phyloP scores from a whole-genome alignment of 768 basidiomycete species.

The Russula griseocarnosa region DNA sequence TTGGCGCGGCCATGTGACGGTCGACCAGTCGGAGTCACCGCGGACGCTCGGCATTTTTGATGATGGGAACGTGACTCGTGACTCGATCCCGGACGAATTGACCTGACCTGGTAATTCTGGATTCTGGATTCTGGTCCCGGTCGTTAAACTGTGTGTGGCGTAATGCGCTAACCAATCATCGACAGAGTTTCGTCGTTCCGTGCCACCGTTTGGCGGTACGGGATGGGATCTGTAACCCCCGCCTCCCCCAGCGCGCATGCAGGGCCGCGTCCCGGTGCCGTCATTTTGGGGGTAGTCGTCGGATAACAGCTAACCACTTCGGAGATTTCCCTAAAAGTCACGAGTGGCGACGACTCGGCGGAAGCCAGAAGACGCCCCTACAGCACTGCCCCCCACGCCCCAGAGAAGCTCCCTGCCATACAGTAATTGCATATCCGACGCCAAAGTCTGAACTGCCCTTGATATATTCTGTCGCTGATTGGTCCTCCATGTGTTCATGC shows the following conservation, averaged over 20 bases:
- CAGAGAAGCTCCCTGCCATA: not conserved
- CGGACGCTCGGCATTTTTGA: not conserved
- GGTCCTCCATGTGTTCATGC: not conserved
- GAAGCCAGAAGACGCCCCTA: not conserved
- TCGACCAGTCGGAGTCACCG: not conserved
- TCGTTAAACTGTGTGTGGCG: not conserved
- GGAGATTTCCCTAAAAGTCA: not conserved
- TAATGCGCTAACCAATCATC: not conserved
- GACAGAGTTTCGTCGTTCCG: not conserved
- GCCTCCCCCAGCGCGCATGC: no score
- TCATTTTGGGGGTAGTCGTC: not conserved
- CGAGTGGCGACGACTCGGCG: not conserved
- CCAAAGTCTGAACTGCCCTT: not conserved
- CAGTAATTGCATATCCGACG: not conserved
- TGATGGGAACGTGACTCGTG: not conserved
- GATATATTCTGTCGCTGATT: constrained; percentile 5
- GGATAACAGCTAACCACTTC: not conserved
- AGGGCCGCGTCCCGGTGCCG: not conserved
- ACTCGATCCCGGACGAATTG: no score
- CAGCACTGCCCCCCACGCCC: constrained; percentile 8
- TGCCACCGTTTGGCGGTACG: not conserved
- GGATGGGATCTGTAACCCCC: no score
- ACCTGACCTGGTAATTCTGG: no score
- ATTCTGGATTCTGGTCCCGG: no score
- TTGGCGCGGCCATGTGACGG: not conserved